Evolutionary conservation across 73 alveolate species (phyloP).

Genomic region (Halteria grandinella): DNA sequence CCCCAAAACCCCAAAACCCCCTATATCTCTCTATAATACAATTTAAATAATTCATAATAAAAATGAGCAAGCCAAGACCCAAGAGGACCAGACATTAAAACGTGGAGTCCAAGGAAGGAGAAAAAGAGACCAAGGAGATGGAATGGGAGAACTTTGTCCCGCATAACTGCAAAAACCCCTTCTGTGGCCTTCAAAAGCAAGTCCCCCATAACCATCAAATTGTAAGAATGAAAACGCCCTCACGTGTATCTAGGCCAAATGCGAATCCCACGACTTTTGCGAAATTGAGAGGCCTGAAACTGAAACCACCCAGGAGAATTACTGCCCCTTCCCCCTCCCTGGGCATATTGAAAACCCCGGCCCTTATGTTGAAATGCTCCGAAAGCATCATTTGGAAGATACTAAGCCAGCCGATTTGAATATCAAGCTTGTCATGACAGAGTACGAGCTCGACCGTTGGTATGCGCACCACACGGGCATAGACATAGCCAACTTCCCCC

Average conservation of each 20-base stretch:
- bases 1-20: too few species aligned
- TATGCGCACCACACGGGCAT: conserved; percentile 14
- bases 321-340: conserved; percentile 20
- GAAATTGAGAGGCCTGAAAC: not conserved
- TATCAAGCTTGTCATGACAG: conserved; percentile 22
- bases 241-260: not conserved
- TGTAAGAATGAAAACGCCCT: not conserved
- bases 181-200: too few species aligned
- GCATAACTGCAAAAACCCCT: too few species aligned
- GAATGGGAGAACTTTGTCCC: too few species aligned
- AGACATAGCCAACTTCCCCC: conserved; percentile 23
- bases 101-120: too few species aligned
- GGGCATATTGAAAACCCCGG: not conserved
- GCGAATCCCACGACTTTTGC: conserved; percentile 35
- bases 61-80: too few species aligned
- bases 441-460: conserved; percentile 17
- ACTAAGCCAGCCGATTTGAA: not conserved
- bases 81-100: too few species aligned
- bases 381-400: not conserved
- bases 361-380: not conserved
- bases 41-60: too few species aligned
- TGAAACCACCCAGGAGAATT: conserved; percentile 20
- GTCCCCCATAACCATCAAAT: conserved; percentile 27
- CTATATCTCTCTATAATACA: too few species aligned
- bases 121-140: too few species aligned